Percentiles rank a stretch among this genome's conserved stretches.
Evolutionary conservation across 1,139 yeast species (phyloP).

Genomic region (Saccharomyces hybrid): DNA sequence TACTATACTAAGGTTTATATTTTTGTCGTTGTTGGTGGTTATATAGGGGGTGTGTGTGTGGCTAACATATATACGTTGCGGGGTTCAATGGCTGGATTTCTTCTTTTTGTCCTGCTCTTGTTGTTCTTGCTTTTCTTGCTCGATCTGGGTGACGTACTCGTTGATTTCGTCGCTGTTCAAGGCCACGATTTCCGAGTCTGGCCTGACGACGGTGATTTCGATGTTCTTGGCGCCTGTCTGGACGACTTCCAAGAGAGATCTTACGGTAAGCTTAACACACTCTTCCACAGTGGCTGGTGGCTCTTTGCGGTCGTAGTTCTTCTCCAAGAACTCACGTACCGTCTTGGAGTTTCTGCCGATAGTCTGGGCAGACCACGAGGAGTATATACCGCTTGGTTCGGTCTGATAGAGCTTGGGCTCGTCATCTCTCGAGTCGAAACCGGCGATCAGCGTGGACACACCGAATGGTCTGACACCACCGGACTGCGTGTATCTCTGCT

Average conservation of each 20-base stretch:
- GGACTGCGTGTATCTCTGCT: slow-evolving; percentile 94
- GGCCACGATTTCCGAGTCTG: slow-evolving; percentile 46
- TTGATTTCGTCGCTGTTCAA: slow-evolving; percentile 69
- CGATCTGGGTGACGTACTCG: slow-evolving; percentile 71
- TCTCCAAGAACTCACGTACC: slow-evolving; percentile 90
- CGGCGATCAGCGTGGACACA: slow-evolving; percentile 88
- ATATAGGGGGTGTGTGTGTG: neutral
- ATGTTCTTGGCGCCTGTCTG: slow-evolving; percentile 97
- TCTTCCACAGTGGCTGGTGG: slow-evolving; percentile 66
- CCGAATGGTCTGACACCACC: slow-evolving; percentile 98
- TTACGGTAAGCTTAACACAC: slow-evolving; percentile 74
- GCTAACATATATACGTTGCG: neutral
- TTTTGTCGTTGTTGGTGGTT: neutral
- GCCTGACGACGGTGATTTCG: slow-evolving; percentile 84
- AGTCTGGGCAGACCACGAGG: slow-evolving; percentile 99
- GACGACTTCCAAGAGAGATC: slow-evolving; percentile 86
- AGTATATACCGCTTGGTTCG: slow-evolving; percentile 95
- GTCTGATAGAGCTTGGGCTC: slow-evolving; percentile 85
- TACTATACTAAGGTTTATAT: neutral
- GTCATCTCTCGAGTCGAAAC: slow-evolving; percentile 80
- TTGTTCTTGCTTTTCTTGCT: slow-evolving; percentile 66
- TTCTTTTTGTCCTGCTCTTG: slow-evolving; percentile 85
- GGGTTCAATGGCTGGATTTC: slow-evolving; percentile 12
- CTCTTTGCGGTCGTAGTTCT: slow-evolving; percentile 50
- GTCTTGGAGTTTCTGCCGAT: slow-evolving; percentile 95